A percentile compares a stretch with the other conserved stretches of the same genome.
These are phyloP conservation scores for Pelagophyceae sp. DNA, from an alignment of 352 stramenopile species.

Conservation along the genomic window DNA sequence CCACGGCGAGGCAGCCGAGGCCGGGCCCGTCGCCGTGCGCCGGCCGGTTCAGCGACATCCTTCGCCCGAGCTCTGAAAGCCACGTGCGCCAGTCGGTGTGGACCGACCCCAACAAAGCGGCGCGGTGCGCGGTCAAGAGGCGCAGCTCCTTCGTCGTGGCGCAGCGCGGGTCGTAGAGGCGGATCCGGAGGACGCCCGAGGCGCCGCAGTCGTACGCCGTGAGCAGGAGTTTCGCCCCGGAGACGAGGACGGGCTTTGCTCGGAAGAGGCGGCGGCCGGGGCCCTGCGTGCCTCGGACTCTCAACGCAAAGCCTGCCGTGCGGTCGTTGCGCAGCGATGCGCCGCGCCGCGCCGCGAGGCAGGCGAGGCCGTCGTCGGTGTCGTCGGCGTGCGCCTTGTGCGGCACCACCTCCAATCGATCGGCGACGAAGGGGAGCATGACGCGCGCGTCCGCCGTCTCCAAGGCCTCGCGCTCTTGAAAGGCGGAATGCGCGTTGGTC, in stretches of 20 bases:
- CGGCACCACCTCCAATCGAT: slow-evolving; percentile 22
- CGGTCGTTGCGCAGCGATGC: not conserved
- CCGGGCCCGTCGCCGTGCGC: not conserved
- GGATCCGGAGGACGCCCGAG: slow-evolving; percentile 17
- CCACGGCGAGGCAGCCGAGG: not conserved
- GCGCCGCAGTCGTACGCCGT: not conserved
- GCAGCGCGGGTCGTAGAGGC: slow-evolving; percentile 24
- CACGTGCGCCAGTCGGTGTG: slow-evolving; percentile 19
- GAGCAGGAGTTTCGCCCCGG: not conserved
- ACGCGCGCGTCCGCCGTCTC: slow-evolving; percentile 17
- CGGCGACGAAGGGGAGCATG: slow-evolving; percentile 24
- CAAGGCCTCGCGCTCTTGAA: slow-evolving; percentile 21
- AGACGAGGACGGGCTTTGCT: not conserved
- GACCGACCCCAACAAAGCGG: slow-evolving; percentile 10
- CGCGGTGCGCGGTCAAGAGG: slow-evolving; percentile 8
- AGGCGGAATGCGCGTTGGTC: not conserved
- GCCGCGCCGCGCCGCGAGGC: not conserved
- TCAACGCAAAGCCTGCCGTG: not conserved
- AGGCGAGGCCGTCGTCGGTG: slow-evolving; percentile 3
- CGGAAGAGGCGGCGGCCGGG: slow-evolving; percentile 1
- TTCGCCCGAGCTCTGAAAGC: slow-evolving; percentile 4
- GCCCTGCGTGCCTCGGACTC: not conserved
- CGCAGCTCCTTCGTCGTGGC: slow-evolving; percentile 22
- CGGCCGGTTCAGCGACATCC: slow-evolving; percentile 4
- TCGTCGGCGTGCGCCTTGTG: slow-evolving; percentile 21